Evolutionary conservation across 129 eudicot genomes (phyloP).

Genomic region (Solidago caesia): DNA sequence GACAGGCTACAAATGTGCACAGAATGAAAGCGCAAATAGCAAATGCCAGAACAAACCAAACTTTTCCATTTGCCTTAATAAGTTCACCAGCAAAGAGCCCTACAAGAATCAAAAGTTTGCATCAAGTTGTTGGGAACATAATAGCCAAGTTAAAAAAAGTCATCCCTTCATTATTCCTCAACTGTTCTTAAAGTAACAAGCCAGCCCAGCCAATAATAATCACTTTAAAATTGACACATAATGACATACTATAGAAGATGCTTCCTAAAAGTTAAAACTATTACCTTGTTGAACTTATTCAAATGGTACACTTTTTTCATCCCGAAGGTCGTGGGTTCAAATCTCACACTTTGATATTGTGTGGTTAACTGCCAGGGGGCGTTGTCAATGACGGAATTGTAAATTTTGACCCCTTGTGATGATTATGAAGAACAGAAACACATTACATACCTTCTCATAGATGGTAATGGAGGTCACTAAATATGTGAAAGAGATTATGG

Average conservation of each 20-base stretch:
- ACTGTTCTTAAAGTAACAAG: conserved; percentile 39
- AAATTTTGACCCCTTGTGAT: neutral
- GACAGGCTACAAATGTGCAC: conserved; percentile 25
- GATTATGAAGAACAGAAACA: neutral
- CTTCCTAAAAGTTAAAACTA: conserved; percentile 16
- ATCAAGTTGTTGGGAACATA: conserved; percentile 39
- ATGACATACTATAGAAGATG: conserved; percentile 21
- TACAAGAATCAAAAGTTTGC: conserved; percentile 31
- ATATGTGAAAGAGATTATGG: too few relatives aligned
- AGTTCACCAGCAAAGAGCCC: conserved; percentile 36
- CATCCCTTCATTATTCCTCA: conserved; percentile 38
- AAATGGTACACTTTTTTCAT: neutral
- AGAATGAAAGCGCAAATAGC: conserved; percentile 14
- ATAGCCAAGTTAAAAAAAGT: conserved; percentile 40
- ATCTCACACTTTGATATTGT: neutral
- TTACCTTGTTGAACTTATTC: neutral
- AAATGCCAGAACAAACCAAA: conserved; percentile 33
- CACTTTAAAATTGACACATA: conserved; percentile 34
- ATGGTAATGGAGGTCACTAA: neutral
- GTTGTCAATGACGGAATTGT: neutral
- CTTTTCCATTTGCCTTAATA: conserved; percentile 27
- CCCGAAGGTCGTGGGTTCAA: neutral
- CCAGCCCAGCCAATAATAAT: conserved; percentile 33
- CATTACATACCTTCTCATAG: neutral
- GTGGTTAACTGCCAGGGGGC: neutral